Percentiles rank a stretch among this genome's conserved stretches.
These are phyloP conservation scores for Litsea cubeba DNA, from an alignment of 164 flowering plant species.

Conservation along the genomic window DNA sequence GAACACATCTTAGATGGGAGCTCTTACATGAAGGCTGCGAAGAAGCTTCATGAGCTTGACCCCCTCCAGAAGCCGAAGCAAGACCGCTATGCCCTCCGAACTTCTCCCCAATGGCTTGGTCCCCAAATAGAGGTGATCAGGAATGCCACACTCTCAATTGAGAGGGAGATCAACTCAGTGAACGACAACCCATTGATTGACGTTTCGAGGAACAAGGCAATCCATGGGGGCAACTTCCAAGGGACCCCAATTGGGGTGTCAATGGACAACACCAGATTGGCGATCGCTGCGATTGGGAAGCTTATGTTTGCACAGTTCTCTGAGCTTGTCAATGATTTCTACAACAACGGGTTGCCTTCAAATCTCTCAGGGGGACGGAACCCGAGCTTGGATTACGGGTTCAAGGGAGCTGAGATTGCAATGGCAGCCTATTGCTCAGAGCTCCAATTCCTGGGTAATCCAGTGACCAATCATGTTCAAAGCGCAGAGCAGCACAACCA, in stretches of 20 bases:
- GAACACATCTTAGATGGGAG: slow-evolving; percentile 59
- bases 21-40: slow-evolving; percentile 37
- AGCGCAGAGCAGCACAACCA: slow-evolving; percentile 72
- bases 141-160: slow-evolving; percentile 43
- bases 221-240: slow-evolving; percentile 71
- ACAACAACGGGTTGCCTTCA: slow-evolving; percentile 65
- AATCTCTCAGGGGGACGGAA: slow-evolving; percentile 57
- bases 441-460: slow-evolving; percentile 58
- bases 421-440: slow-evolving; percentile 67
- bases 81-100: slow-evolving; percentile 60
- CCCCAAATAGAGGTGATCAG: slow-evolving; percentile 61
- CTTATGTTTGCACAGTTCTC: slow-evolving; percentile 68
- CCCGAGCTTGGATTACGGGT: slow-evolving; percentile 66
- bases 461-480: slow-evolving; percentile 64
- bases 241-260: slow-evolving; percentile 71
- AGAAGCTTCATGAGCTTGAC: slow-evolving; percentile 44
- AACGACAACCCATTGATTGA: slow-evolving; percentile 63
- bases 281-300: slow-evolving; percentile 56
- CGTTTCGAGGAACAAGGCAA: slow-evolving; percentile 56
- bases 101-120: slow-evolving; percentile 65
- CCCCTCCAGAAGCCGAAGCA: slow-evolving; percentile 64
- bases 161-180: slow-evolving; percentile 63
- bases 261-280: slow-evolving; percentile 63
- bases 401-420: slow-evolving; percentile 58
- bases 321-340: slow-evolving; percentile 59